Percentiles rank a stretch among this genome's conserved stretches.
Conservation (phyloP, 2,329 filamentous ascomycete species). For the Juglanconis sp. region DNA sequence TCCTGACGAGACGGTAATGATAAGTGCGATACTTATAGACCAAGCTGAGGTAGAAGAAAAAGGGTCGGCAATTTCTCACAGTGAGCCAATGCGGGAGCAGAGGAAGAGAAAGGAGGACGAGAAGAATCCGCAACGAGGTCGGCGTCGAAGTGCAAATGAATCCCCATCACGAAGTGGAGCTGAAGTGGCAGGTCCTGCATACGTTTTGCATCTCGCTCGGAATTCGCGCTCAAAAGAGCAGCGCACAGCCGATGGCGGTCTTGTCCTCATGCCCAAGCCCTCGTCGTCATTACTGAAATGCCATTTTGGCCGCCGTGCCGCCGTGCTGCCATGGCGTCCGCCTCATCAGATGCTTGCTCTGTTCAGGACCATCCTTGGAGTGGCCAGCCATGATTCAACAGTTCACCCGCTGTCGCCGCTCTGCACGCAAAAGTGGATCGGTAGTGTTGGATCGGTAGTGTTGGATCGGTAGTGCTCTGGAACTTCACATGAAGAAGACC, state of each 20-base stretch:
- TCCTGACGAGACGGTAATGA: too few relatives aligned
- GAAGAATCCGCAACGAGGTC: background rate
- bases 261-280: background rate
- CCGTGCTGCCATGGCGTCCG: background rate
- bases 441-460: background rate
- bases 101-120: background rate
- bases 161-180: slow-evolving; percentile 1
- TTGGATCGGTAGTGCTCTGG: background rate
- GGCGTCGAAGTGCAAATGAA: background rate
- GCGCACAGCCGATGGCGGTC: background rate
- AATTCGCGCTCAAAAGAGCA: background rate
- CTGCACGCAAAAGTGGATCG: background rate
- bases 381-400: too few relatives aligned
- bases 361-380: background rate
- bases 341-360: background rate
- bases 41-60: background rate
- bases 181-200: background rate
- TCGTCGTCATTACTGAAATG: background rate
- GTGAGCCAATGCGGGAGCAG: background rate
- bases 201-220: background rate
- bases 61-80: background rate
- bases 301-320: background rate
- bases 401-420: background rate
- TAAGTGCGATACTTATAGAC: too few relatives aligned
- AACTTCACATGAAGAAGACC: background rate